Base-by-base conservation (phyloP, 306 rosid species). In the Ormosia semicastrata region DNA sequence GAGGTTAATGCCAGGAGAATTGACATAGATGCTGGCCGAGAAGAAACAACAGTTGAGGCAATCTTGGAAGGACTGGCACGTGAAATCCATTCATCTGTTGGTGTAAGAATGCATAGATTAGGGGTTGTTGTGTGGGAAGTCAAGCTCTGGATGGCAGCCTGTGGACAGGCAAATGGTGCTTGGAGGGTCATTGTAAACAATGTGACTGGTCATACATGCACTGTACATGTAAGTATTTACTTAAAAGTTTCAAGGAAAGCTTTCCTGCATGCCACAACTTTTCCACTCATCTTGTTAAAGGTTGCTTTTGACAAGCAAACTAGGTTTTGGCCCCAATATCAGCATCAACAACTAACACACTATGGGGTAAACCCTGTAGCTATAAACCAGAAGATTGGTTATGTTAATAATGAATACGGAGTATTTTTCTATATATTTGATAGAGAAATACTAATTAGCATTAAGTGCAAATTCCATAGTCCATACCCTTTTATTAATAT, bases 91-190 rank as follows among this genome's bases (percentile, higher is more conserved):
- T 86, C 92, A 30, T 89, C 86, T 75, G 89, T 93, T 67, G 99
- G 99, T 52, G 98, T 93, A 44, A 93, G 96, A 89, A 95, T 95
- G 99, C 97, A 95, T 77, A 92, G 92, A 85, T 91, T 95, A 84
- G 97, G 97, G 18, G 97, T 95, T 62, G 89, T 89, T 82, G 96
- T 88, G 71, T 95, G 98, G 99, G 99, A 95, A 93, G 93, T 93
- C 85, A 95, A 95, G 89, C 91, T 95, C 73, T 93, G 96, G 97
- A 83, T 95, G 63, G 78, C 91, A 75, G 90, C 94, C 43, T 77
- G 86, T 84, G 96, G 96, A 63, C 91, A 74, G 81, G 97, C 89
- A 41, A 90, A 93, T 84, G 94, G 94, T 84, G 89, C 96, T 78
- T 95, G 99, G 99, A 92, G 99, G 89, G 89, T 93, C 73, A 86